Base-by-base conservation (phyloP, 2,329 filamentous ascomycete genomes). In the Phoma herbarum region DNA sequence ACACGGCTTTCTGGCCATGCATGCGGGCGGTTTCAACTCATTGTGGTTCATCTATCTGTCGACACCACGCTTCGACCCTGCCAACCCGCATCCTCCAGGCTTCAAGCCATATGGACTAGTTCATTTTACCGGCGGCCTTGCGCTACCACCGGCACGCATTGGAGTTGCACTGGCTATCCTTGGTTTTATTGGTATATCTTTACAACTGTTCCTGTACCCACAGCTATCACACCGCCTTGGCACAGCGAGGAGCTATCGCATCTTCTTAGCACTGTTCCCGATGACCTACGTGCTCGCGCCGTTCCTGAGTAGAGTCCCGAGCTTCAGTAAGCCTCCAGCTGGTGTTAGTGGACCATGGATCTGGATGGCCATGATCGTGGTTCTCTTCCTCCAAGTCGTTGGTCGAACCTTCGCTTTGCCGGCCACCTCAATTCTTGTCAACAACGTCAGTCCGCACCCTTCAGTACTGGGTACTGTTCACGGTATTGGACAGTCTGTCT, bases 401-500 rank as follows among this genome's bases (percentile, higher is more conserved):
- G 81, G 77, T 1, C 75, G 81, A 4, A 83, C 81, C 0, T 83
- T 83, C 57, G 82, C 85, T 0, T 67, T 89, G 0, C 87, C 87
- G 0, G 83, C 83, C 0, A 82, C 82, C 0, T 82, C 85, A 0
- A 88, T 89, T 2, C 87, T 35, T 0, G 62, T 76, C 53, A 76
- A 76, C 41, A 76, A 76, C 60, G 83, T 80, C 46, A 83, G 83
- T 35, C 85, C 87, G 0, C 82, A 86, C 63, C 80, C 83, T 0
- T 80, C 75, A 18, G 80, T 86, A 0, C 70, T 87, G 1, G 84
- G 85, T 0, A 87, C 84, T 0, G 77, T 87, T 0, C 85, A 88
- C 63, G 85, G 85, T 0, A 75, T 87, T 4, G 85, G 83, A 0
- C 86, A 89, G 75, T 88, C 83, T 47, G 83, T 85, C 0, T 84